Evolutionary conservation across 2,329 filamentous ascomycete species (phyloP).

Genomic region (Trichoderma polysporum): DNA sequence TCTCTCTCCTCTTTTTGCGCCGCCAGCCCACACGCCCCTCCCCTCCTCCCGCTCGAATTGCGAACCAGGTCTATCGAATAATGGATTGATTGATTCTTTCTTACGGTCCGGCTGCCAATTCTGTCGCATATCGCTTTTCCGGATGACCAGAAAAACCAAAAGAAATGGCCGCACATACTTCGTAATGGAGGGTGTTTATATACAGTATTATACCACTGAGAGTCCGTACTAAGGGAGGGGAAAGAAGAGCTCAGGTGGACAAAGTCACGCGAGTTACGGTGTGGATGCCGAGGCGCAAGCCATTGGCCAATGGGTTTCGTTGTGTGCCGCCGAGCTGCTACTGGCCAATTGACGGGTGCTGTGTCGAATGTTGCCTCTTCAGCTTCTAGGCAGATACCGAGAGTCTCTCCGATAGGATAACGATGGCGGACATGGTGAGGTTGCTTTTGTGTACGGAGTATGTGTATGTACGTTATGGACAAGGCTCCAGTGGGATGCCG

Average conservation of each 20-base stretch:
- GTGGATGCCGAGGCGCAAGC: slow-evolving; percentile 19
- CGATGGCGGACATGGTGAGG: background rate
- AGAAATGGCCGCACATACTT: background rate
- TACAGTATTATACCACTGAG: background rate
- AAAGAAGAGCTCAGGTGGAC: slow-evolving; percentile 11
- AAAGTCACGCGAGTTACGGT: slow-evolving; percentile 19
- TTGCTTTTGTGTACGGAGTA: background rate
- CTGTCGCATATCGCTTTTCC: background rate
- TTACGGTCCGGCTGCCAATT: background rate
- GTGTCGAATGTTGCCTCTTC: background rate
- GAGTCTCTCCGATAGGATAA: background rate
- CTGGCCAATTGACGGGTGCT: slow-evolving; percentile 17
- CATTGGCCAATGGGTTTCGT: slow-evolving; percentile 20
- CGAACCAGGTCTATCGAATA: background rate
- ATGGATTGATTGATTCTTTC: background rate
- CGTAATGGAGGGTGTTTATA: background rate
- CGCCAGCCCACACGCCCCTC: background rate
- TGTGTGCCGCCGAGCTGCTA: slow-evolving; percentile 4
- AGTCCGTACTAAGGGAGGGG: background rate
- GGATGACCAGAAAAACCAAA: background rate
- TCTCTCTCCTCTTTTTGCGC: background rate
- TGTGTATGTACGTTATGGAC: no score
- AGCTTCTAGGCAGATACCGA: slow-evolving; percentile 4
- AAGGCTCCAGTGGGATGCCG: background rate
- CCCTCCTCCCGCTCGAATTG: background rate